Evolutionary conservation across 169 alveolate genomes (phyloP), one percentile per base, ranked within the genome.

Genomic region (Sarcocystis neurona): DNA sequence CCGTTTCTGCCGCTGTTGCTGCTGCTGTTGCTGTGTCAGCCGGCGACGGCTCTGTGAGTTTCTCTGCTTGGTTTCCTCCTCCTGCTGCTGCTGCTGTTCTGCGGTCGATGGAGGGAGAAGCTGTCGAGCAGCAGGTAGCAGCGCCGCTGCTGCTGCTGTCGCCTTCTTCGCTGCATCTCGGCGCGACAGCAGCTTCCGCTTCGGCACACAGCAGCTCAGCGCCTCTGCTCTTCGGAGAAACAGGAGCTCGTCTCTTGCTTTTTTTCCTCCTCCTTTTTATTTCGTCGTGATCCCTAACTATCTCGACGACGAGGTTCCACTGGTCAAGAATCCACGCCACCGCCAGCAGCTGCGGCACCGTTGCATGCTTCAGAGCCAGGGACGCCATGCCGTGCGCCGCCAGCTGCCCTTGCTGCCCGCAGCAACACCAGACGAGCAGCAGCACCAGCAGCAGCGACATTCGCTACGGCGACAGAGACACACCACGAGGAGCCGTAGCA

Each of bases 271-370:
- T 34, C 20, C 79, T 10, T 44, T 43, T 34, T 12, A 10, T 44
- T 15, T 82, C 79, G 41, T 82, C 88, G 77, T 82, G 68, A 8
- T 18, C 72, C 32, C 70, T 77, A 23, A 37, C 79, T 5, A 82
- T 56, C 41, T 82, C 75, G 44, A 43, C 77, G 27, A 82, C 88
- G 20, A 46, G 47, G 27, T 46, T 58, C 88, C 88, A 82, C 79
- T 50, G 70, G 34, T 66, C 58, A 58, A 82, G 47, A 30, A 60
- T 79, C 88, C 88, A 82, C 18, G 88, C 88, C 32, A 82, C 27
- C 5, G 88, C 88, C 20, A 82, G 60, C 46, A 82, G 88, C 88
- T 82, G 78, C n/a, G 88, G 78, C n/a, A 82, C 88, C 2, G 88
- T 82, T 20, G 88, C 88, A 30, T 58, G 47, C 46, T 66, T 63